Conservation (phyloP, 352 stramenopile genomes). For the Phytopythium helicoides region DNA sequence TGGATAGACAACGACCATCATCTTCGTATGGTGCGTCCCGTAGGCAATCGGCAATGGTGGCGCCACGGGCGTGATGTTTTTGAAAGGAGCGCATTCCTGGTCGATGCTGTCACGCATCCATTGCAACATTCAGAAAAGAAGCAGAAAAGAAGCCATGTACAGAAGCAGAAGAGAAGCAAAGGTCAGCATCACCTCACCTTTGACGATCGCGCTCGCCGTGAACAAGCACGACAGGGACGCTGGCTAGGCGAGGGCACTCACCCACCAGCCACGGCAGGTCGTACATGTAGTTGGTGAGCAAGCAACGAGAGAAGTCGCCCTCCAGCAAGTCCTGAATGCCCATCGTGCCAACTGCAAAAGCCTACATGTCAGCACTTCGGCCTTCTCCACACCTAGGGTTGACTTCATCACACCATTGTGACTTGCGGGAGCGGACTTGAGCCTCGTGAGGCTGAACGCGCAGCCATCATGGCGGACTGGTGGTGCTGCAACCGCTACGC, state of each 20-base stretch:
- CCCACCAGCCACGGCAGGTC: slow-evolving; percentile 73
- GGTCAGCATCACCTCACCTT: slow-evolving; percentile 18
- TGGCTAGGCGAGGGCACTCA: slow-evolving; percentile 49
- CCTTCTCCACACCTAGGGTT: neutral
- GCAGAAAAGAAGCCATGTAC: neutral
- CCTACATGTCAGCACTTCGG: neutral
- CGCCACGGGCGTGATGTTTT: slow-evolving; percentile 60
- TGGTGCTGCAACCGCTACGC: no score
- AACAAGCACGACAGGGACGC: slow-evolving; percentile 73
- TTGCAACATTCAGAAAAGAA: neutral
- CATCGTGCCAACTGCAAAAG: slow-evolving; percentile 31
- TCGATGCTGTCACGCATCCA: slow-evolving; percentile 30
- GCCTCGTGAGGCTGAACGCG: slow-evolving; percentile 35
- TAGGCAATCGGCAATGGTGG: slow-evolving; percentile 78
- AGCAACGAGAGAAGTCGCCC: slow-evolving; percentile 53
- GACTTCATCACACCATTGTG: slow-evolving; percentile 43
- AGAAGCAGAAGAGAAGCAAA: no score
- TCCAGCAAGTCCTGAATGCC: slow-evolving; percentile 45
- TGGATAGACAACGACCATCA: slow-evolving; percentile 70
- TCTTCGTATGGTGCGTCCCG: slow-evolving; percentile 88
- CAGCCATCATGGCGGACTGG: slow-evolving; percentile 1
- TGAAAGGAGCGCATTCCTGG: slow-evolving; percentile 51
- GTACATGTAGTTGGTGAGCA: slow-evolving; percentile 86
- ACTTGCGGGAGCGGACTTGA: slow-evolving; percentile 25
- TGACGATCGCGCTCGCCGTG: slow-evolving; percentile 66